Evolutionary conservation across 2,329 filamentous ascomycete species (phyloP).

Genomic region (Aspergillus brasiliensis): DNA sequence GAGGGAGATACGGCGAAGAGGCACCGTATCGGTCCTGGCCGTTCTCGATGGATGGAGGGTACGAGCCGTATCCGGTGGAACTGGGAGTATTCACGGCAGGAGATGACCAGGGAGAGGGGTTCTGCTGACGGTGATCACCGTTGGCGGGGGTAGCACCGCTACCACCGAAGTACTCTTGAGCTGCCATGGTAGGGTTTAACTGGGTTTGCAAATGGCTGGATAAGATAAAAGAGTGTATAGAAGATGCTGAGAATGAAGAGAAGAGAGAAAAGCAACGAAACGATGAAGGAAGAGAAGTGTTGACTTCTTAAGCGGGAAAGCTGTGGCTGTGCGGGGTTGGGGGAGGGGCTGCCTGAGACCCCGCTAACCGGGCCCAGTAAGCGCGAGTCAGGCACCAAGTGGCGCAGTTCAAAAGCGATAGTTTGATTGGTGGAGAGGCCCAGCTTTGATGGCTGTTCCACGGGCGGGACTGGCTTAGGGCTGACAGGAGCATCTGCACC

Average conservation of each 20-base stretch:
- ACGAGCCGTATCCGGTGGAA: neutral
- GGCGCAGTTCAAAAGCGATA: neutral
- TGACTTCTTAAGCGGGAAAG: neutral
- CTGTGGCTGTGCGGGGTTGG: slow-evolving; percentile 1
- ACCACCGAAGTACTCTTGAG: slow-evolving; percentile 6
- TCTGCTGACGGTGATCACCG: neutral
- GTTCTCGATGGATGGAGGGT: neutral
- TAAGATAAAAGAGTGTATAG: neutral
- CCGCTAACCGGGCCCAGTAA: neutral
- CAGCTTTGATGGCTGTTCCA: neutral
- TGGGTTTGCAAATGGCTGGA: neutral
- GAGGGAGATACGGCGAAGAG: neutral
- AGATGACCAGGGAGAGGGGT: neutral
- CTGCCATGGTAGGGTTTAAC: neutral
- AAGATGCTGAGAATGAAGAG: neutral
- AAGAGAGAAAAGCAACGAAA: neutral
- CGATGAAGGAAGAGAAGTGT: neutral
- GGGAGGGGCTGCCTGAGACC: neutral
- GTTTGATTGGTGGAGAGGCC: neutral
- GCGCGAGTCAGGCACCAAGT: neutral
- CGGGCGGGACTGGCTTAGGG: neutral
- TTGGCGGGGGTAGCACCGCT: neutral
- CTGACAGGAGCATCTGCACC: neutral
- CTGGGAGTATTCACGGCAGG: neutral
- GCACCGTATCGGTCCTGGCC: neutral